These are phyloP conservation scores for Tolypocladium tundrense DNA, from an alignment of 2,329 filamentous ascomycete species.

Conservation along the genomic window DNA sequence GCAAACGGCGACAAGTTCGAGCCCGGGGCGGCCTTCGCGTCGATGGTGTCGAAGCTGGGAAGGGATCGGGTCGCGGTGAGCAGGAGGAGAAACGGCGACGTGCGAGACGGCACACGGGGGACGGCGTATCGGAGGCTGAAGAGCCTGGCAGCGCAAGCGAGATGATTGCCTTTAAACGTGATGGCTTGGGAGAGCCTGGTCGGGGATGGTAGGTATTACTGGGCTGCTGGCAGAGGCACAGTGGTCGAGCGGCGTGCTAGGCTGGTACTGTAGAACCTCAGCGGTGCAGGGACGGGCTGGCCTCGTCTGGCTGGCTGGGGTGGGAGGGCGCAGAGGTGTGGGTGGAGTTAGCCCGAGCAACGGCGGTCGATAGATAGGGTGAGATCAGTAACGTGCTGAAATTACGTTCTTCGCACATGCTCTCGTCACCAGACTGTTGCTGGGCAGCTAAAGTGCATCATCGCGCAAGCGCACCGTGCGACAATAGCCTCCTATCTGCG, in stretches of 20 bases:
- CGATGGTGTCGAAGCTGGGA: conserved; percentile 3
- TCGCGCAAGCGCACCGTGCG: no score
- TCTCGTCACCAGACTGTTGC: no score
- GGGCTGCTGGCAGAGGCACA: conserved; percentile 5
- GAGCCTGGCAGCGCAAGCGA: conserved; percentile 39
- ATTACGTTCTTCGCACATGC: no score
- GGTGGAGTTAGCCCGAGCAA: no score
- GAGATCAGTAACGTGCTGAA: no score
- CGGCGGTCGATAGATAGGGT: no score
- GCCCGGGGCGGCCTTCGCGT: background rate
- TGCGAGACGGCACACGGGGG: conserved; percentile 4
- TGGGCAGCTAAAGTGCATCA: no score
- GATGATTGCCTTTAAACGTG: conserved; percentile 36
- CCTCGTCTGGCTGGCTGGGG: no score
- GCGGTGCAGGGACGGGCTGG: background rate
- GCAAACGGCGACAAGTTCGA: conserved; percentile 3
- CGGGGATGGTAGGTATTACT: conserved; percentile 17
- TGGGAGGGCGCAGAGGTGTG: no score
- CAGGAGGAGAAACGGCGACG: conserved; percentile 6
- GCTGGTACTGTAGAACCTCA: no score
- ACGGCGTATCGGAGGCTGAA: conserved; percentile 35
- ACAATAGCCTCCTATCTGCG: no score
- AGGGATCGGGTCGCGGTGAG: background rate
- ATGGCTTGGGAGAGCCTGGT: conserved; percentile 25
- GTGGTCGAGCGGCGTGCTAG: background rate